Percentiles rank a stretch among this genome's conserved stretches.
These are phyloP conservation scores for Sclerotiophoma versabilis DNA, from an alignment of 2,329 filamentous ascomycete species.

Conservation along the genomic window DNA sequence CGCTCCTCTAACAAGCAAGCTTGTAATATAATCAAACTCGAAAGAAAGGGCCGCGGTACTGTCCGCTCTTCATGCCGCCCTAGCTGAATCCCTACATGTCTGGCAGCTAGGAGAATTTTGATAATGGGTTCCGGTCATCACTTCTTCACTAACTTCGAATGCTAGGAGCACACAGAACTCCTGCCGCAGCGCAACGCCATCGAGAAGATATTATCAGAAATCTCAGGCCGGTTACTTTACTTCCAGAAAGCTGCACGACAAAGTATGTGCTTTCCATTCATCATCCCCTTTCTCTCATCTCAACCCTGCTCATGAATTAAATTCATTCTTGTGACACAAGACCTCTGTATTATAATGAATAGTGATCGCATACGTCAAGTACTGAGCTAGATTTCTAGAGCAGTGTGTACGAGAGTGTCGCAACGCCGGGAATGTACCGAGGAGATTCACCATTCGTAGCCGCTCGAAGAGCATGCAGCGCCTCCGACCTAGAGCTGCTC, in stretches of 20 bases:
- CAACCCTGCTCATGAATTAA: not conserved
- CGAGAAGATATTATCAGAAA: not conserved
- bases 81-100: not conserved
- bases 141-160: not conserved
- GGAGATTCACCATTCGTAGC: not conserved
- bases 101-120: not conserved
- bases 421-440: not conserved
- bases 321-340: not conserved
- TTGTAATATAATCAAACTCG: not conserved
- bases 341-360: not conserved
- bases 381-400: not conserved
- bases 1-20: not conserved
- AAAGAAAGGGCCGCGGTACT: not conserved
- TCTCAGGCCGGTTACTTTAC: not conserved
- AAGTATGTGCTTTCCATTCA: not conserved
- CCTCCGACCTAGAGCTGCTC: constrained; percentile 1
- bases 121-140: not conserved
- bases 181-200: not conserved
- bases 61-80: too few species aligned
- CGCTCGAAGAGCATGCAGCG: not conserved
- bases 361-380: not conserved
- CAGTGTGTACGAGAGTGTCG: not conserved
- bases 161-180: not conserved
- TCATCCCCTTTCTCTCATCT: not conserved
- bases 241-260: not conserved